Conservation (phyloP, 441 rosid species). For the Hypseocharis bilobata region DNA sequence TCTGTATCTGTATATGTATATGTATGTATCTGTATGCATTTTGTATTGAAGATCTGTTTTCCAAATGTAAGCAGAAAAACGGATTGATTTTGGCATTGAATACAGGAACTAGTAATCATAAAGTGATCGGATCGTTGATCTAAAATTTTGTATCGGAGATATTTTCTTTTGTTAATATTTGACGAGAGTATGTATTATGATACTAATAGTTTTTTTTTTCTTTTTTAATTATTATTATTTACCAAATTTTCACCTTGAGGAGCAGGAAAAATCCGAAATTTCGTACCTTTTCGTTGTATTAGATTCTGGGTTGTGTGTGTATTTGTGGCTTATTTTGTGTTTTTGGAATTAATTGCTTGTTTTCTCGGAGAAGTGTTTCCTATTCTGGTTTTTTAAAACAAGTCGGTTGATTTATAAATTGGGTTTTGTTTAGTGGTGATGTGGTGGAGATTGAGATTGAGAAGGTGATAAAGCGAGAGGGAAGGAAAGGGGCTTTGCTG, state of each 20-base stretch:
- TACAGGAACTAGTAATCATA: background rate
- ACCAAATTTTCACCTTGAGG: background rate
- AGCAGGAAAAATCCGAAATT: background rate
- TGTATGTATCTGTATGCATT: background rate
- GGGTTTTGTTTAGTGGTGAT: constrained; percentile 19
- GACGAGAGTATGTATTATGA: background rate
- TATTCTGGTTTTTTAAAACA: constrained; percentile 11
- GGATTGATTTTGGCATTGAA: background rate
- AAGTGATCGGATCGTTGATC: background rate
- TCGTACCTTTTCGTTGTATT: background rate
- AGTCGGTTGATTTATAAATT: constrained; percentile 16
- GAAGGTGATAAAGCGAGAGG: constrained; percentile 17
- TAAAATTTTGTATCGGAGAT: background rate
- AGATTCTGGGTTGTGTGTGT: background rate
- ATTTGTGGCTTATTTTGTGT: background rate
- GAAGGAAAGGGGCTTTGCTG: constrained; percentile 17
- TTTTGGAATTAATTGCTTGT: background rate
- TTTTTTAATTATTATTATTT: background rate
- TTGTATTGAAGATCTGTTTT: background rate
- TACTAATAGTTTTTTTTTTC: background rate
- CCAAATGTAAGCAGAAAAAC: background rate
- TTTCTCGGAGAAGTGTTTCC: background rate
- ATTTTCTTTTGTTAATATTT: background rate
- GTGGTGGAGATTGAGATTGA: constrained; percentile 21
- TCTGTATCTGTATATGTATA: background rate